Base-by-base conservation (phyloP, 2,329 filamentous ascomycete species). In the Ophioceras dolichostomum region DNA sequence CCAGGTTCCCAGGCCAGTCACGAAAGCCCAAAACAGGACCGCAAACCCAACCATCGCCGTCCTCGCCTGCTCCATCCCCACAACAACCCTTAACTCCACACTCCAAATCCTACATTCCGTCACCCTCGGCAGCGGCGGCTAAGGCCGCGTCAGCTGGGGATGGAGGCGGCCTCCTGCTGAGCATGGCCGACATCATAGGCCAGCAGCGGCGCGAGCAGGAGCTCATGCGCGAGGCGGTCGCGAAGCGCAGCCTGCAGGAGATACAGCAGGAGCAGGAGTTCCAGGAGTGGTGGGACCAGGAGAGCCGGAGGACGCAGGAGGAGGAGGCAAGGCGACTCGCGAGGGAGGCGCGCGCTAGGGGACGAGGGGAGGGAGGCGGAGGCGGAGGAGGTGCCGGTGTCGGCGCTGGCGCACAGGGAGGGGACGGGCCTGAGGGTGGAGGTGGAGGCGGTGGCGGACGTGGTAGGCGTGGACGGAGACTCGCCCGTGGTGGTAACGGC, bases 261-360 rank as follows among this genome's bases (percentile, higher is more conserved):
- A 98, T 98, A 41, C 91, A 98, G 55, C 78, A 91, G 46, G 91
- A 98, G 58, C 91, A 98, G 53, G 86, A 86, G 36, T 98, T 98
- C 54, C 85, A 95, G 54, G 79, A 93, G 54, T 94, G 88, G 87
- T 94, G 87, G 87, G 85, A 93, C 46, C 78, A 83, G 43, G 88
- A 94, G 57, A 86, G 79, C 49, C 70, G 70, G 41, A 69, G 83
- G 20, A 73, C 81, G 27, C 79, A 80, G 45, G 74, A 80, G 46
- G 76, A 76, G 42, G 71, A 73, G 43, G 65, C 67, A 3, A 52
- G 59, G 32, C 55, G 60, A 35, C 51, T 56, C 18, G 52, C 51
- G 24, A 58, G 56, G 40, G 58, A 60, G 32, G 30, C 14, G 28
- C 12, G n/a, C n/a, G n/a, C n/a, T 26, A 8, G 22, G 22, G 22